Evolutionary conservation across 345 rosid genomes (phyloP), one percentile per base, ranked within the genome.

Genomic region (Syzygium oleosum): DNA sequence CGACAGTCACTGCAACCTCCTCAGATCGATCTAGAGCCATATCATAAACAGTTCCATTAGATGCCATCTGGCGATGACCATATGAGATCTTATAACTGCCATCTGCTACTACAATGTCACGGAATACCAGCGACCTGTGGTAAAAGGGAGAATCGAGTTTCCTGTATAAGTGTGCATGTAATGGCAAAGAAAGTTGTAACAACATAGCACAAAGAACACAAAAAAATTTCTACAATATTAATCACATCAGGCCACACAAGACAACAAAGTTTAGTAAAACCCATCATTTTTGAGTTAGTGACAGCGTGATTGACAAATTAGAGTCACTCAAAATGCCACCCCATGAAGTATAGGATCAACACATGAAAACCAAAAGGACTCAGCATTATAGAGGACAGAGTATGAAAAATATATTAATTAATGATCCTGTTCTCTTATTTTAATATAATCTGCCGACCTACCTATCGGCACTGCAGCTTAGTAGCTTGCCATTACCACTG

Each of bases 391-490:
- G 27, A 38, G 27, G 83, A 38, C 49, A 5, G 38, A 27, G 14
- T 38, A 73, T 34, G 23, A 34, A 65, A 63, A 68, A 19, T 38
- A 38, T 19, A 73, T 19, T 8, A 73, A 38, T 38, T 19, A 38
- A 73, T 73, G 25, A 73, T 73, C 49, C 49, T 38, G 49, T 73
- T 38, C 49, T 38, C 49, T 73, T 38, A 38, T 73, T 19, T 34
- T 38, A 19, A 34, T 38, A 73, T 73, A 73, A 38, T 38, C 27
- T 19, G 52, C 58, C 14, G 19, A 85, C 91, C 56, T 91, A 96
- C 98, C 99, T 95, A 90, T 95, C 98, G 41, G 94, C 95, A 91
- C 98, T 94, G 90, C 95, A 95, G 90, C 96, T 96, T 61, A 95
- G 83, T 56, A 95, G 88, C 94, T 93, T 95, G 87, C 56, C 88